Percentiles rank a stretch among this genome's conserved stretches.
Conservation (phyloP, 208 protist species). For the Borovskyia barvae region DNA sequence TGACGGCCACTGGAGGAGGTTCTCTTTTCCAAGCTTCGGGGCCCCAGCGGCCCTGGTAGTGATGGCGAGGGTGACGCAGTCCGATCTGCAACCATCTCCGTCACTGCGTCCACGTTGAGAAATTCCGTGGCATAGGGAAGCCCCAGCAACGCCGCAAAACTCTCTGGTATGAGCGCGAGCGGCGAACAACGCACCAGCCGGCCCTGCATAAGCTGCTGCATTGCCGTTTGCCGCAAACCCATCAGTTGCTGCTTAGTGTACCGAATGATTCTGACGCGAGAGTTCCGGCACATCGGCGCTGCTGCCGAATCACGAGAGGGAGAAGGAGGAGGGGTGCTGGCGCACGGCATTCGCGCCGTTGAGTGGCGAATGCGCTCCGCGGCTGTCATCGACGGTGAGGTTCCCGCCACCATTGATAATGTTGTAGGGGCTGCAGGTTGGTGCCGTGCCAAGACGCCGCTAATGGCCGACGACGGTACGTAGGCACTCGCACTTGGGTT, state of each 20-base stretch:
- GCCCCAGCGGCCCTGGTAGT: neutral
- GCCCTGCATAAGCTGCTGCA: constrained; percentile 26
- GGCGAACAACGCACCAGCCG: constrained; percentile 43
- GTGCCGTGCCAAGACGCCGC: neutral
- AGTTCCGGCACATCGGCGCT: neutral
- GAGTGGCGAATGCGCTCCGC: constrained; percentile 30
- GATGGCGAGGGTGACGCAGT: neutral
- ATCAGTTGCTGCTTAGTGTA: constrained; percentile 46
- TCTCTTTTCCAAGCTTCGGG: no score
- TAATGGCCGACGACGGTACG: constrained; percentile 28
- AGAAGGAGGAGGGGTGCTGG: neutral
- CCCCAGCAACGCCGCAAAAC: constrained; percentile 32
- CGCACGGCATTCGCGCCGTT: neutral
- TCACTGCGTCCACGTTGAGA: constrained; percentile 45
- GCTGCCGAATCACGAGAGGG: neutral
- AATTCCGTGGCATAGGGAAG: constrained; percentile 49
- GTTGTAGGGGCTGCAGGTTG: constrained; percentile 2
- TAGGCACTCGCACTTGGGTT: constrained; percentile 37
- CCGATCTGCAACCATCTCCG: constrained; percentile 29
- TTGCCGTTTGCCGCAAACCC: constrained; percentile 17
- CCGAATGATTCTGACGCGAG: neutral
- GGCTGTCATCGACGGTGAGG: constrained; percentile 12
- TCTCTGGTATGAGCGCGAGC: constrained; percentile 40
- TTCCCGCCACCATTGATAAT: neutral
- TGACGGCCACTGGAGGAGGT: neutral